These are phyloP conservation scores for Kurtzmaniella quercitrusa DNA, from an alignment of 1,139 yeast species.

Conservation along the genomic window DNA sequence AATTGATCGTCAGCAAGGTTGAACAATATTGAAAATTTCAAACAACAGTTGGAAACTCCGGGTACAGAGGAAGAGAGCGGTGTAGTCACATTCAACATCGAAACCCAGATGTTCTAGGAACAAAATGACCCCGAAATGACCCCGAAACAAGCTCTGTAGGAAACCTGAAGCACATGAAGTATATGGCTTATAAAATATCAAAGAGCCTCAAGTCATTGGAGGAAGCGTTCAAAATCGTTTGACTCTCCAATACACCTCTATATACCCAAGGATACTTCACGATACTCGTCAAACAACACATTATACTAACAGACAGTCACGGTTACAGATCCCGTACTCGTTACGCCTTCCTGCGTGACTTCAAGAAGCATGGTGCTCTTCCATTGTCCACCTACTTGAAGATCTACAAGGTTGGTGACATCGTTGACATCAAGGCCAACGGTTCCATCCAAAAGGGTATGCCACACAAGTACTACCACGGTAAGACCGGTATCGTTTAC, in stretches of 20 bases:
- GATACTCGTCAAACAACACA: no score
- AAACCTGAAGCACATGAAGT: no score
- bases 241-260: background rate
- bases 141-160: no score
- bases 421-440: conserved; percentile 98
- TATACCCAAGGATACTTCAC: no score
- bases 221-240: no score
- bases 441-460: conserved; percentile 99
- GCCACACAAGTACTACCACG: conserved; percentile 99
- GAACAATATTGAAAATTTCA: background rate
- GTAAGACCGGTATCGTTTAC: conserved; percentile 99
- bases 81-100: no score
- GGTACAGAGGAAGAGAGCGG: no score
- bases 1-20: background rate
- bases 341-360: conserved; percentile 99
- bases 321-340: conserved; percentile 99
- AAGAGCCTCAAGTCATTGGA: no score
- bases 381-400: conserved; percentile 95
- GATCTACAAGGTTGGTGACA: conserved; percentile 98
- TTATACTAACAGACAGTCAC: conserved; percentile 55
- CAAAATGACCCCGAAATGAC: no score
- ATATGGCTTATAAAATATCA: no score
- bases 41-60: no score
- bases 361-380: conserved; percentile 95
- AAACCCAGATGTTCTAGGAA: no score